A percentile compares a stretch with the other conserved stretches of the same genome.
Evolutionary conservation across 208 protist species (phyloP).

Genomic region (Wallacemonas sp.): DNA sequence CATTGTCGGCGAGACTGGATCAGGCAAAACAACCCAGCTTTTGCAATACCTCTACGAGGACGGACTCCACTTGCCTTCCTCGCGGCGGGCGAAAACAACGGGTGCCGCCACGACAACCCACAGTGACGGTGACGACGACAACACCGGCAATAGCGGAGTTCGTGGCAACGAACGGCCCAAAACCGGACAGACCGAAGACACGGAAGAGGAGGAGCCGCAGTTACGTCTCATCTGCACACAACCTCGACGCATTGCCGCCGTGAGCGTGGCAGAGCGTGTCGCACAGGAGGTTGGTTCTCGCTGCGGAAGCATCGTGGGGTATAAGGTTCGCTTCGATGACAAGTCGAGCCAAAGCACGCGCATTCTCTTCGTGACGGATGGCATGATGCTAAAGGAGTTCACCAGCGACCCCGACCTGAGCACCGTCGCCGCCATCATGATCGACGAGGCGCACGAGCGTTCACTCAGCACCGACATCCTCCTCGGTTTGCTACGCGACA

Average conservation of each 20-base stretch:
- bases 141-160: too few relatives aligned
- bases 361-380: constrained; percentile 98
- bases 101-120: neutral
- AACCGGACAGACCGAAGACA: constrained; percentile 1
- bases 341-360: constrained; percentile 86
- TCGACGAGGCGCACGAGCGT: constrained; percentile 99
- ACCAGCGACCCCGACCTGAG: constrained; percentile 92
- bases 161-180: neutral
- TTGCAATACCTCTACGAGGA: constrained; percentile 91
- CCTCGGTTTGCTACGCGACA: constrained; percentile 85
- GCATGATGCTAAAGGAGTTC: constrained; percentile 98
- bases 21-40: constrained; percentile 93
- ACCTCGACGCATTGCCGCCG: constrained; percentile 99
- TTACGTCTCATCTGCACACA: constrained; percentile 96
- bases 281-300: constrained; percentile 91
- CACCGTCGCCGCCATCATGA: constrained; percentile 97
- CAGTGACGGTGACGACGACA: too few relatives aligned
- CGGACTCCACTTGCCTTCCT: constrained; percentile 47
- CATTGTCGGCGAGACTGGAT: constrained; percentile 94
- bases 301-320: constrained; percentile 94
- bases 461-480: constrained; percentile 96
- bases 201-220: constrained; percentile 40
- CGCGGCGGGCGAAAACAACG: neutral
- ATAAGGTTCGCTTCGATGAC: constrained; percentile 98
- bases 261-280: constrained; percentile 98